Conservation (phyloP, 208 protist genomes). For the Zelonia costaricensis region DNA sequence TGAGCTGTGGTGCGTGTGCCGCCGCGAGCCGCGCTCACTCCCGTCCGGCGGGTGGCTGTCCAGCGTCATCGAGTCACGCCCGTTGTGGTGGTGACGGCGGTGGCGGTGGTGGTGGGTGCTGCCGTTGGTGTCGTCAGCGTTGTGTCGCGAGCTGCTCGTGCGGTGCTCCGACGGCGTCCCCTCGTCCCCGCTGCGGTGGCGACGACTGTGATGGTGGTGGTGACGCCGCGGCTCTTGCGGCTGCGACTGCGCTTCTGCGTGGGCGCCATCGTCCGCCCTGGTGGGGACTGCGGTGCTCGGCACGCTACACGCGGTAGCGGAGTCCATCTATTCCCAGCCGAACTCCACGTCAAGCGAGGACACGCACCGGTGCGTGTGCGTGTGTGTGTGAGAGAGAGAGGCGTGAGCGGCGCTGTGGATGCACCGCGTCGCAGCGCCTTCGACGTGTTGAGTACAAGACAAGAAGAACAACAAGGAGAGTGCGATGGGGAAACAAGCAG, state of each 20-base stretch:
- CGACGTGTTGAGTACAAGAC: too few relatives aligned
- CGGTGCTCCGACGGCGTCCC: background rate
- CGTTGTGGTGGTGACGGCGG: conserved; percentile 15
- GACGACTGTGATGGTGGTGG: background rate
- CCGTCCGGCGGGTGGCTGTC: background rate
- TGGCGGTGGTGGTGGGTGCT: conserved; percentile 2
- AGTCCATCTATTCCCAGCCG: too few relatives aligned
- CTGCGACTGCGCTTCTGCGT: too few relatives aligned
- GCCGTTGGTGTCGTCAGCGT: too few relatives aligned
- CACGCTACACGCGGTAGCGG: too few relatives aligned
- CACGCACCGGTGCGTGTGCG: background rate
- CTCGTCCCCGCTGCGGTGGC: conserved; percentile 4
- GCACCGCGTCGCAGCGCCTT: too few relatives aligned
- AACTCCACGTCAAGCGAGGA: too few relatives aligned
- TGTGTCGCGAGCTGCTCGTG: background rate
- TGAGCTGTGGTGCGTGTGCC: background rate
- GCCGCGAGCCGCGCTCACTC: conserved; percentile 1
- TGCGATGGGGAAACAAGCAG: background rate
- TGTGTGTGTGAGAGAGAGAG: too few relatives aligned
- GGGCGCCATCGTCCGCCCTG: background rate
- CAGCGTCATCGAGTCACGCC: too few relatives aligned
- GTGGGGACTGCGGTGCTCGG: conserved; percentile 12
- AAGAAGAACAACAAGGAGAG: background rate
- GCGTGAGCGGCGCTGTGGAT: too few relatives aligned
- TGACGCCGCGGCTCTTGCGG: background rate